Evolutionary conservation across 805 yeast species (phyloP).

Genomic region (Wickerhamiella hasegawae): DNA sequence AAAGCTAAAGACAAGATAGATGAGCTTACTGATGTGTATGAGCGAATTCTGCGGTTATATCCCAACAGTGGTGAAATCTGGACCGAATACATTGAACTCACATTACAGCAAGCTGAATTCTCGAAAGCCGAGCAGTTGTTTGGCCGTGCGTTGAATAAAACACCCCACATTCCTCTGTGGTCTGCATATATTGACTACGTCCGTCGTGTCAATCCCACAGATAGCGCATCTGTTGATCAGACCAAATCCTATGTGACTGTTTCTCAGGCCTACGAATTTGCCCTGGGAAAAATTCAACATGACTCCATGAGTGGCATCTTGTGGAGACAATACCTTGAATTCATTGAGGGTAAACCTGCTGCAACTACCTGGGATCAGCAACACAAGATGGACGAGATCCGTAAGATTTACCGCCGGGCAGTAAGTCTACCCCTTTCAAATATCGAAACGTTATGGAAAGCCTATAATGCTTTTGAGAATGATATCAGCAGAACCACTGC

Average conservation of each 20-base stretch:
- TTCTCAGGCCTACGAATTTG: conserved; percentile 70
- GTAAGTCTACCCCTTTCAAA: conserved; percentile 61
- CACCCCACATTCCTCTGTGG: conserved; percentile 58
- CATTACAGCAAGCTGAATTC: conserved; percentile 48
- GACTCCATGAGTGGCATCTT: conserved; percentile 56
- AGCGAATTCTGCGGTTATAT: conserved; percentile 44
- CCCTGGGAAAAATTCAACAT: conserved; percentile 58
- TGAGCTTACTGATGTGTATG: conserved; percentile 35
- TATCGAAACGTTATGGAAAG: conserved; percentile 67
- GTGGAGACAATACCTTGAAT: conserved; percentile 74
- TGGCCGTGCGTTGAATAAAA: conserved; percentile 42
- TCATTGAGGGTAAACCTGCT: conserved; percentile 49
- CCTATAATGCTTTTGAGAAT: conserved; percentile 71
- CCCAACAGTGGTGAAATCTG: conserved; percentile 60
- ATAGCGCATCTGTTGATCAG: conserved; percentile 55
- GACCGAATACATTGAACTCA: conserved; percentile 54
- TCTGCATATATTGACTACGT: conserved; percentile 63
- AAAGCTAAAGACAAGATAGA: conserved; percentile 42
- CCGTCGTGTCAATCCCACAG: conserved; percentile 44
- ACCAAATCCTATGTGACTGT: conserved; percentile 62
- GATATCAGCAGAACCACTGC: conserved; percentile 60
- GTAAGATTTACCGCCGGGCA: conserved; percentile 56
- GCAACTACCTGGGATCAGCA: conserved; percentile 61
- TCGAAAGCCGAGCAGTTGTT: conserved; percentile 51
- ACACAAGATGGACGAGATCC: conserved; percentile 57